Percentiles rank a stretch among this genome's conserved stretches.
Evolutionary conservation across 2,329 filamentous ascomycete genomes (phyloP).

Genomic region (Trichoderma atroviride): DNA sequence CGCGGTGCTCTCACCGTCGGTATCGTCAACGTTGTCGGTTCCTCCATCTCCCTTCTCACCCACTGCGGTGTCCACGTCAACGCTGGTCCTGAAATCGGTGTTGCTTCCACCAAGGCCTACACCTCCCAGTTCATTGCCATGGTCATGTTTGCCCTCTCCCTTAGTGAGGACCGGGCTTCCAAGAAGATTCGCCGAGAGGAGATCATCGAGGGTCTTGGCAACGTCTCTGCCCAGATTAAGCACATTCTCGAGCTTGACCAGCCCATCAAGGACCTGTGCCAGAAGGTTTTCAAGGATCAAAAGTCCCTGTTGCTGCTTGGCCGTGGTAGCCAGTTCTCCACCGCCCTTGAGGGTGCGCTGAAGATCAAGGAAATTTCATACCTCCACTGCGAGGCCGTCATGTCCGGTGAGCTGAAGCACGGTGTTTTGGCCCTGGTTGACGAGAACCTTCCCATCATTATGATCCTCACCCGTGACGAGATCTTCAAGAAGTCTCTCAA

Average conservation of each 20-base stretch:
- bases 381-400: constrained; percentile 98
- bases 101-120: constrained; percentile 98
- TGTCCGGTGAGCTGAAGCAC: constrained; percentile 99
- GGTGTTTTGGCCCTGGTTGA: constrained; percentile 96
- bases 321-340: constrained; percentile 94
- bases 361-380: constrained; percentile 99
- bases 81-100: constrained; percentile 96
- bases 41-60: constrained; percentile 96
- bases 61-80: constrained; percentile 99
- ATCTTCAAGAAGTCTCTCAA: constrained; percentile 99
- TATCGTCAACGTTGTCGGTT: constrained; percentile 98
- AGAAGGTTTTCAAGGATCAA: constrained; percentile 92
- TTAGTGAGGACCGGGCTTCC: constrained; percentile 94
- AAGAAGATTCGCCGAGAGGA: constrained; percentile 90
- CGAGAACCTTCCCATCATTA: constrained; percentile 98
- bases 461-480: constrained; percentile 95
- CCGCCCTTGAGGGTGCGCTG: constrained; percentile 92
- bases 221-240: constrained; percentile 89
- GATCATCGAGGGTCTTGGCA: constrained; percentile 90
- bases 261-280: constrained; percentile 91
- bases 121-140: constrained; percentile 99
- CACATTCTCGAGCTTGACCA: constrained; percentile 89
- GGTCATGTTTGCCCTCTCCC: constrained; percentile 98
- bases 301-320: constrained; percentile 93
- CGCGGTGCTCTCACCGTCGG: constrained; percentile 95